Evolutionary conservation across 2,329 filamentous ascomycete genomes (phyloP).

Genomic region (Knufia petricola): DNA sequence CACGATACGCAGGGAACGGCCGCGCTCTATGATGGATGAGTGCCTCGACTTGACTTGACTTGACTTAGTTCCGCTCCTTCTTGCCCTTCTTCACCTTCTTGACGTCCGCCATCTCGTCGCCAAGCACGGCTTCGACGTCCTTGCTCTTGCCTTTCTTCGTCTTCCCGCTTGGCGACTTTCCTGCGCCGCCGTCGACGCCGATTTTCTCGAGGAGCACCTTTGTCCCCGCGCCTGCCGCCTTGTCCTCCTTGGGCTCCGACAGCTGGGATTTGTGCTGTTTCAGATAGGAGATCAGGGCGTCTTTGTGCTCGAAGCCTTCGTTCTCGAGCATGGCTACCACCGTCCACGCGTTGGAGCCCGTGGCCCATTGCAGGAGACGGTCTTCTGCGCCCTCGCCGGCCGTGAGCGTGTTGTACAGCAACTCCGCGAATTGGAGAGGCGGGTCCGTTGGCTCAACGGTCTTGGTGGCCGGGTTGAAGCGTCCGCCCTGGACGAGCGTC

Average conservation of each 20-base stretch:
- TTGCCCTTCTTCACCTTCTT: background rate
- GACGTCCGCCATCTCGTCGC: background rate
- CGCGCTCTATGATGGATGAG: no score
- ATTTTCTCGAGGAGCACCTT: conserved; percentile 34
- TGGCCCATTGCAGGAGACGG: conserved; percentile 73
- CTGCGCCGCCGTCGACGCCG: background rate
- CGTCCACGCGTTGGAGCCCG: conserved; percentile 75
- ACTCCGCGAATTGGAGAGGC: conserved; percentile 66
- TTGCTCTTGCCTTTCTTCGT: background rate
- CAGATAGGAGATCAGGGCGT: conserved; percentile 58
- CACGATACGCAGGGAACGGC: no score
- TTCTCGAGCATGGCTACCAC: conserved; percentile 73
- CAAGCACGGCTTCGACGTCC: background rate
- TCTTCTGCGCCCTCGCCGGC: conserved; percentile 1
- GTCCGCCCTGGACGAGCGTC: conserved; percentile 78
- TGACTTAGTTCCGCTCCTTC: no score
- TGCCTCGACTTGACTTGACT: no score
- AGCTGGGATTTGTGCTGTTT: conserved; percentile 64
- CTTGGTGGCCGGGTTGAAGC: conserved; percentile 67
- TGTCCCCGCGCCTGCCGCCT: conserved; percentile 46
- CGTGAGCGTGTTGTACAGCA: conserved; percentile 68
- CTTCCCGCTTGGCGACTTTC: background rate
- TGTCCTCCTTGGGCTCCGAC: conserved; percentile 46
- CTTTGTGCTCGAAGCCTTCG: conserved; percentile 56
- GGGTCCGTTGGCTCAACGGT: conserved; percentile 60